Evolutionary conservation across 202 grass and related monocot species (phyloP).

Genomic region (Bolboschoenoplectus hybrid): DNA sequence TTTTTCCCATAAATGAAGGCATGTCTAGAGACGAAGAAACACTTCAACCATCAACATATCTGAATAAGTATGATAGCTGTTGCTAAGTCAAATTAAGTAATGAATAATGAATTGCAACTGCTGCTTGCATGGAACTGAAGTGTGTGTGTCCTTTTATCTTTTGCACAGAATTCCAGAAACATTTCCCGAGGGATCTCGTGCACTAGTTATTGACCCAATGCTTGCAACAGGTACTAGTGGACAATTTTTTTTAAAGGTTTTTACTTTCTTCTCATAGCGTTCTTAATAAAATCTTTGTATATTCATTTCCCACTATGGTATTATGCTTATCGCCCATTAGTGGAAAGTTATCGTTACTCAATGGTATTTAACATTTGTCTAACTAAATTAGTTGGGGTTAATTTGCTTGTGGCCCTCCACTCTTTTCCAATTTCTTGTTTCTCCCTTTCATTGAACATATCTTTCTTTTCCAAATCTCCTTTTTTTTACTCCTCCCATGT

Average conservation of each 20-base stretch:
- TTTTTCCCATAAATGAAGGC: slow-evolving; percentile 59
- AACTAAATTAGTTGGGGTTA: not conserved
- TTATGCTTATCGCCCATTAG: not conserved
- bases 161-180: slow-evolving; percentile 80
- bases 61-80: slow-evolving; percentile 81
- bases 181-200: slow-evolving; percentile 75
- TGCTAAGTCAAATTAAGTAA: slow-evolving; percentile 21
- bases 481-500: not conserved
- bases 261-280: slow-evolving; percentile 19
- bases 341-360: not conserved
- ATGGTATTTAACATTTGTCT: not conserved
- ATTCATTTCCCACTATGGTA: not conserved
- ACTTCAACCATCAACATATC: slow-evolving; percentile 88
- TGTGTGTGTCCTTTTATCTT: slow-evolving; percentile 24
- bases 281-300: not conserved
- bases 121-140: slow-evolving; percentile 1
- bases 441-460: slow-evolving; percentile 10
- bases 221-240: slow-evolving; percentile 71
- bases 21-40: slow-evolving; percentile 86
- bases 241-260: slow-evolving; percentile 36
- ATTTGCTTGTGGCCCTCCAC: not conserved
- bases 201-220: slow-evolving; percentile 95
- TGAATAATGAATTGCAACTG: slow-evolving; percentile 34
- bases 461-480: not conserved
- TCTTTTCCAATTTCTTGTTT: slow-evolving; percentile 4